Evolutionary conservation across 2,329 filamentous ascomycete genomes (phyloP).

Genomic region (Cryphonectria japonica): DNA sequence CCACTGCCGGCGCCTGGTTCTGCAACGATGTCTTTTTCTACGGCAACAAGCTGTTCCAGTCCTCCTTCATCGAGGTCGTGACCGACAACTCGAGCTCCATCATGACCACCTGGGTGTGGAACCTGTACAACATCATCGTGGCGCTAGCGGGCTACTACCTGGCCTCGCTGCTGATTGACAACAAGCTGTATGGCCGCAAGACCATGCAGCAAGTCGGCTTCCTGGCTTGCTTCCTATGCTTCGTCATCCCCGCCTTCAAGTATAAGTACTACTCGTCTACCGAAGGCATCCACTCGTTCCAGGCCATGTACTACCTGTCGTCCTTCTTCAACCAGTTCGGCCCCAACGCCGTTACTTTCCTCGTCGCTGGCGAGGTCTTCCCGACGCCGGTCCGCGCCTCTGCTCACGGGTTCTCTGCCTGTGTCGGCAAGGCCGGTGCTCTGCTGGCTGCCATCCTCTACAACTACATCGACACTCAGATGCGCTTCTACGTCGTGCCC

Average conservation of each 20-base stretch:
- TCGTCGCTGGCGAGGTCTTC: constrained; percentile 95
- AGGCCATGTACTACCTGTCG: constrained; percentile 97
- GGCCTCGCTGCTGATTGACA: constrained; percentile 87
- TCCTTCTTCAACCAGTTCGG: constrained; percentile 99
- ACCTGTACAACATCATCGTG: constrained; percentile 86
- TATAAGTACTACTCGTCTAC: constrained; percentile 79
- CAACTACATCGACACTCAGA: constrained; percentile 87
- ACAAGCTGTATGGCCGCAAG: constrained; percentile 95
- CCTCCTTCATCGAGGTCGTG: constrained; percentile 84
- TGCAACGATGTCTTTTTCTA: constrained; percentile 99
- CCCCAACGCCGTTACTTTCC: constrained; percentile 94
- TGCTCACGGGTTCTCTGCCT: constrained; percentile 93
- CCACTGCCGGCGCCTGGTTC: constrained; percentile 89
- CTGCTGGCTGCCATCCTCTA: constrained; percentile 86
- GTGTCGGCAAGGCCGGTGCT: constrained; percentile 85
- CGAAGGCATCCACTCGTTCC: constrained; percentile 81
- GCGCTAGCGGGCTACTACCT: constrained; percentile 88
- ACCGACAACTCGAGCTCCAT: constrained; percentile 70
- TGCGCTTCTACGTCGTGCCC: constrained; percentile 88
- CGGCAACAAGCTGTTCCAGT: constrained; percentile 97
- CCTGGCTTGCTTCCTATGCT: constrained; percentile 89
- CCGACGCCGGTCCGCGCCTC: constrained; percentile 91
- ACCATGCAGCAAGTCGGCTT: constrained; percentile 97
- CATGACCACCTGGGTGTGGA: constrained; percentile 90
- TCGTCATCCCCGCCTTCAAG: constrained; percentile 87